Base-by-base conservation (phyloP, 1,284 basidiomycete genomes). In the Boletus semigastroideus region DNA sequence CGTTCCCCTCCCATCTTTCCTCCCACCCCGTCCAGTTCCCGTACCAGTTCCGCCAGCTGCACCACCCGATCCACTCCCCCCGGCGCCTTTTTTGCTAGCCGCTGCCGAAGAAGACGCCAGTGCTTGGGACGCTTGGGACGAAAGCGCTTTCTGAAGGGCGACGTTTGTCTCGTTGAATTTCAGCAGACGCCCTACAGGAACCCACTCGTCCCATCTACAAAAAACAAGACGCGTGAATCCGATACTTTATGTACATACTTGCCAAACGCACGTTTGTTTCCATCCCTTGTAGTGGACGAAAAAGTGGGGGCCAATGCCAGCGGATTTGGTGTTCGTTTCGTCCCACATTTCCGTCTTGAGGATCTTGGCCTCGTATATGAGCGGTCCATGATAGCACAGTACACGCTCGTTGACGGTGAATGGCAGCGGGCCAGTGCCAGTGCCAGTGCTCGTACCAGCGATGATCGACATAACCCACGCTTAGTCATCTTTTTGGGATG, bases 271-370 rank as follows among this genome's bases (percentile, higher is more conserved):
- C 87, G 92, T 95, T 72, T 94, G 91, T 71, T 98, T 99, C 97
- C 97, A 99, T 5, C 97, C 97, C 69, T 97, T 95, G 78, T 99
- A 99, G 72, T 99, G 97, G 22, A 99, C 95, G 58, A 91, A 87
- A 71, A 93, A 99, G 63, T 97, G 92, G 5, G 83, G 2, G n/a
- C 94, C 94, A 1, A 82, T 72, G 6, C 75, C 71, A 4, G 89
- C 87, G 5, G 81, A 78, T 39, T 83, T 78, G 8, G 87, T 84
- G 49, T 82, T 86, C 4, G 78, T 74, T 61, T 89, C 87, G 51
- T 87, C 84, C 78, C 86, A 90, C 46, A 78, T 82, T 63, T 92
- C 86, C 1, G 82, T 77, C 67, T 95, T 90, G 57, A 97, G 82
- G 16, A 99, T 79, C 72, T 98, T 97, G 31, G 94, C 95, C 45